Evolutionary conservation across 495 filamentous ascomycete species (phyloP), one percentile per base, ranked within the genome.

Genomic region (Penicillium coprophilum): DNA sequence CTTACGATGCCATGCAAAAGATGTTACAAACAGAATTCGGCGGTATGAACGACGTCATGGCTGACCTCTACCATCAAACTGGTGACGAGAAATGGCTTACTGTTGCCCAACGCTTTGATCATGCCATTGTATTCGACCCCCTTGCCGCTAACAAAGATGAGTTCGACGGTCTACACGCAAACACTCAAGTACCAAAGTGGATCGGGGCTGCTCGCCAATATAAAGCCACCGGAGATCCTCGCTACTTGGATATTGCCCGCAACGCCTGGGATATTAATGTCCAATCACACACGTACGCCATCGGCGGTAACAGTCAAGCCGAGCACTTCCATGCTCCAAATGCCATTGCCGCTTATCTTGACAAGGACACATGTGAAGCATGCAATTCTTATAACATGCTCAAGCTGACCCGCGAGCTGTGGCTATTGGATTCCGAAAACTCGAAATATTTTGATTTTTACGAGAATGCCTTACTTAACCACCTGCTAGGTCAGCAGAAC

Each of bases 81-180:
- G 44, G 44, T 1, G 3, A 46, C 15, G 2, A 46, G 44, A 27
- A 4, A 28, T 46, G 44, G 44, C 44, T 46, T 17, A 19, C 23
- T 13, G 44, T 46, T 46, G 44, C 44, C 44, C 44, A 46, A 46
- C 44, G 44, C 24, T 46, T 46, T 30, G 44, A 46, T 46, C 44
- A 46, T 46, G 44, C 24, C 15, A 9, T 30, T 17, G 11, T 46
- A 46, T 30, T 46, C n/a, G 44, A 46, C 9, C 44, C 44, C 3
- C 44, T 46, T 28, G 44, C 44, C 10, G 24, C 24, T 13, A 17
- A 28, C 24, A 46, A 30, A 46, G 44, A 46, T 19, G n/a, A 46
- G 27, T 19, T 46, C 24, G 24, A 46, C 44, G n/a, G 44, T 46
- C 24, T 30, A 46, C 44, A 46, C 6, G 44, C 44, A 20, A 46